Evolutionary conservation across 164 flowering plant genomes (phyloP), one percentile per base, ranked within the genome.

Genomic region (Litsea cubeba): DNA sequence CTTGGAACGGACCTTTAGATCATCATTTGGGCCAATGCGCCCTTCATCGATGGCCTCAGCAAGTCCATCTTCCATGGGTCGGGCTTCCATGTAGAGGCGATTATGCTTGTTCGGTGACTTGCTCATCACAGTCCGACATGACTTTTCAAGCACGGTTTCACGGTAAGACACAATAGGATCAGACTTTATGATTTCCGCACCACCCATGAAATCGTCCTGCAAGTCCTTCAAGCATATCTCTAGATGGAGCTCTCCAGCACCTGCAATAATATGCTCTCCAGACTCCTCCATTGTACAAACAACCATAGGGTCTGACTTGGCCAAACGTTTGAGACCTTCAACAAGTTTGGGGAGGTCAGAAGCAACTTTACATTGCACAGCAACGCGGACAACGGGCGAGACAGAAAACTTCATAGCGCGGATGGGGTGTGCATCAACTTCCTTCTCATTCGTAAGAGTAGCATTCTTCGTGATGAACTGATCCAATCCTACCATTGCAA

Each of bases 261-360:
- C 81, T 28, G 83, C 85, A 78, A 80, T 75, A 58, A 83, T 80
- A 71, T 83, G 83, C 76, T 83, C 83, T 17, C 85, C 85, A 24
- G 81, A 80, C 66, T 83, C 85, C 50, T 83, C 83, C 0, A 83
- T 80, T 1, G 75, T 65, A 51, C 83, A 83, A 6, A 78, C 77
- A 28, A 83, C 85, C 83, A 80, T 80, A 54, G 83, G 83, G 70
- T 83, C 83, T 6, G 85, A 80, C 76, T 83, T 83, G 20, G 85
- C 81, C 35, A 83, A 65, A 14, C 83, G 83, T 60, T 83, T 83
- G n/a, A 83, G 74, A 62, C 85, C 85, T 72, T 83, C 85, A 50
- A 83, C 83, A 69, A 83, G 83, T 50, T 80, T 83, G 14, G 85
- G 85, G 46, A 83, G 84, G 50, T 83, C 85, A 11, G 81, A 80